A percentile compares a stretch with the other conserved stretches of the same genome.
phyloP scores from a whole-genome alignment of 106 monocot species.

The Chionographis japonica region DNA sequence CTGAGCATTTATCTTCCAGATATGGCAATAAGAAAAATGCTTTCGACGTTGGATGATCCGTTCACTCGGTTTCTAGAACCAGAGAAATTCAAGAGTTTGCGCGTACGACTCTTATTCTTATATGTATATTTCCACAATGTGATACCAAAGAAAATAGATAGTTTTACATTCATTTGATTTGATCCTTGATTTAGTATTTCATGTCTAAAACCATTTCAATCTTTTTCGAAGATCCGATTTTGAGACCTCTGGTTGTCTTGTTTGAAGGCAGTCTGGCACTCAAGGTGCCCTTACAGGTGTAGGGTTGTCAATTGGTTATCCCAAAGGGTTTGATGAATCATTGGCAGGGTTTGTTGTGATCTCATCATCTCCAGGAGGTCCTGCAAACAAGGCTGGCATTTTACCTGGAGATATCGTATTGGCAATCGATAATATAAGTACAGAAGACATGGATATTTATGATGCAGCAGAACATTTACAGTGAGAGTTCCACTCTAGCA shows the following conservation, averaged over 20 bases:
- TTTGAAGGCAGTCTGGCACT: conserved; percentile 96
- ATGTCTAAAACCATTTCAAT: neutral
- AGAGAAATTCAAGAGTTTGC: conserved; percentile 86
- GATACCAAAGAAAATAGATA: conserved; percentile 3
- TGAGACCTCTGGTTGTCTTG: conserved; percentile 29
- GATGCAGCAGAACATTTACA: conserved; percentile 91
- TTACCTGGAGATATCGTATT: conserved; percentile 80
- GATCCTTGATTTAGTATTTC: neutral
- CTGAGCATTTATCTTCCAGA: conserved; percentile 43
- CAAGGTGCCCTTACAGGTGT: conserved; percentile 96
- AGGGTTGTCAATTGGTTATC: conserved; percentile 95
- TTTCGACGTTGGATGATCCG: conserved; percentile 88
- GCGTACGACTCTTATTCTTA: conserved; percentile 50
- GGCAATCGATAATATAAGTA: conserved; percentile 66
- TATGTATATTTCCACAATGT: neutral
- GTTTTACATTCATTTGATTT: neutral
- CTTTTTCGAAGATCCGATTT: neutral
- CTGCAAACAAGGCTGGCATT: conserved; percentile 81
- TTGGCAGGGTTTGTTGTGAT: conserved; percentile 67
- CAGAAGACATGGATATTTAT: conserved; percentile 97
- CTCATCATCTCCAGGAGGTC: conserved; percentile 79
- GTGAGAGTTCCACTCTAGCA: conserved; percentile 37
- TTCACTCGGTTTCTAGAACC: conserved; percentile 97
- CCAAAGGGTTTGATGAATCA: conserved; percentile 49
- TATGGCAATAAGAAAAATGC: conserved; percentile 92